These are phyloP conservation scores for Coprinopsis sp. DNA, from an alignment of 768 basidiomycete species.

Conservation along the genomic window DNA sequence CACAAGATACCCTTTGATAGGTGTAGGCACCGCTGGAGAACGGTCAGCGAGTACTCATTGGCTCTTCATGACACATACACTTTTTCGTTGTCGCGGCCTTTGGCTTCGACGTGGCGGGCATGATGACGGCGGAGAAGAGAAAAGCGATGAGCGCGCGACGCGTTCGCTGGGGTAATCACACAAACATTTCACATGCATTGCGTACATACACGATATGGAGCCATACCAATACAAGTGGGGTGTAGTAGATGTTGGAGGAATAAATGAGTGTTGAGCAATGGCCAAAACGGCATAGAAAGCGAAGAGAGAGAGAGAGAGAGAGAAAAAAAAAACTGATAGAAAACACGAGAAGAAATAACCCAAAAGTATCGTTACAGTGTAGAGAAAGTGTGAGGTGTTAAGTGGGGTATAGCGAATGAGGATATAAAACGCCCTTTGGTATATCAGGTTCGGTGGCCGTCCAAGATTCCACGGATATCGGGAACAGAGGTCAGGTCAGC, in stretches of 20 bases:
- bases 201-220: conserved; percentile 3
- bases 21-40: conserved; percentile 18
- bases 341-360: conserved; percentile 5
- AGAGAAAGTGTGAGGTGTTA: not conserved
- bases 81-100: conserved; percentile 4
- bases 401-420: conserved; percentile 6
- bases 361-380: conserved; percentile 6
- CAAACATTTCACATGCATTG: conserved; percentile 2
- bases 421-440: conserved; percentile 2
- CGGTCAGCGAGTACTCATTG: not conserved
- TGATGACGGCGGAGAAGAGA: not conserved
- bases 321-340: too few species aligned
- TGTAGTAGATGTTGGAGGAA: not conserved
- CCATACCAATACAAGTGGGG: not conserved
- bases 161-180: not conserved
- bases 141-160: not conserved
- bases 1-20: conserved; percentile 60
- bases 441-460: conserved; percentile 60
- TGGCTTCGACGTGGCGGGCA: not conserved
- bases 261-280: not conserved
- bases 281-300: not conserved
- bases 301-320: conserved; percentile 1
- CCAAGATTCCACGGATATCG: conserved; percentile 89
- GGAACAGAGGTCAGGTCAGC: conserved; percentile 79
- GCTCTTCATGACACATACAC: not conserved